Conservation (phyloP, 768 basidiomycete genomes). For the Rhizopogon salebrosus region DNA sequence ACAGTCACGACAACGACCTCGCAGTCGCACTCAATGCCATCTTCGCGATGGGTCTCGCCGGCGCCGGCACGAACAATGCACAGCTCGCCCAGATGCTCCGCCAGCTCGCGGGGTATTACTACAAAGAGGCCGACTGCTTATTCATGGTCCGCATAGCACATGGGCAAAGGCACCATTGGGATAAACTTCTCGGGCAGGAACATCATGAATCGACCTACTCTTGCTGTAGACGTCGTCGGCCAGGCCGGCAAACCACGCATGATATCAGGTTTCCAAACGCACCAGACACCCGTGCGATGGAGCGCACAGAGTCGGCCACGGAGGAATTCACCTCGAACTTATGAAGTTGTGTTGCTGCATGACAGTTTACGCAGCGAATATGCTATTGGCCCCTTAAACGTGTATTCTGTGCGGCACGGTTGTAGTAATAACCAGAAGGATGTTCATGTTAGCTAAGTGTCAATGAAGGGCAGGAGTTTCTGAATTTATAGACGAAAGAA, state of each 20-base stretch:
- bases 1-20: slow-evolving; percentile 99
- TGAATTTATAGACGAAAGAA: too few relatives aligned
- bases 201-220: slow-evolving; percentile 83
- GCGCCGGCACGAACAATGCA: slow-evolving; percentile 98
- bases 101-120: slow-evolving; percentile 95
- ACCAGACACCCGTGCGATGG: slow-evolving; percentile 92
- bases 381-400: too few relatives aligned
- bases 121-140: slow-evolving; percentile 93
- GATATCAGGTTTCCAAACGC: slow-evolving; percentile 98
- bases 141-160: slow-evolving; percentile 97
- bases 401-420: too few relatives aligned
- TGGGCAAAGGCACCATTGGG: slow-evolving; percentile 98
- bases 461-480: too few relatives aligned
- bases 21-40: slow-evolving; percentile 94
- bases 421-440: too few relatives aligned
- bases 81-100: slow-evolving; percentile 96
- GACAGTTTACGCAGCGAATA: too few relatives aligned
- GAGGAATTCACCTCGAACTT: slow-evolving; percentile 94
- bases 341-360: too few relatives aligned
- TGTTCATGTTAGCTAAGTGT: too few relatives aligned
- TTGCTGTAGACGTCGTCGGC: slow-evolving; percentile 95
- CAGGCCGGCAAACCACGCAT: slow-evolving; percentile 96
- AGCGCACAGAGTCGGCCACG: slow-evolving; percentile 92
- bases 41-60: slow-evolving; percentile 97
- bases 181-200: slow-evolving; percentile 90